Evolutionary conservation across 2,329 filamentous ascomycete genomes (phyloP).

Genomic region (Monilinia laxa): DNA sequence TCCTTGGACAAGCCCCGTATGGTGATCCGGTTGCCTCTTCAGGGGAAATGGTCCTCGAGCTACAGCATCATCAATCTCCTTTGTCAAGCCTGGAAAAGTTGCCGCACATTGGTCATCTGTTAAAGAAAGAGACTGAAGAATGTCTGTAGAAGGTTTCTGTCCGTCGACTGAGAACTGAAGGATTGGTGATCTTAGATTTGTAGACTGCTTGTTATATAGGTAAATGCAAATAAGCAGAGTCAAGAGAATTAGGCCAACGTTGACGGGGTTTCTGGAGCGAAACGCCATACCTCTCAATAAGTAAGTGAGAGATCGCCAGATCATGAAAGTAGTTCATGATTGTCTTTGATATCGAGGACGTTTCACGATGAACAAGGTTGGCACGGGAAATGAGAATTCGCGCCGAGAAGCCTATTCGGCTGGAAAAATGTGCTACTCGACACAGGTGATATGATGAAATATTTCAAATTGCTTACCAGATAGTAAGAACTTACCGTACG

Average conservation of each 20-base stretch:
- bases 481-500: too few species aligned
- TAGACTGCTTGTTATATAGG: not conserved
- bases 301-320: not conserved
- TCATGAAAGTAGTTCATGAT: conserved; percentile 1
- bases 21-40: conserved; percentile 40
- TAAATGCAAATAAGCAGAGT: conserved; percentile 5
- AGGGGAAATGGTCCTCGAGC: conserved; percentile 48
- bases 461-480: too few species aligned
- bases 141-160: not conserved
- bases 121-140: conserved; percentile 36
- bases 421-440: not conserved
- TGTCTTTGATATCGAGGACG: not conserved
- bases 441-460: not conserved
- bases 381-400: conserved; percentile 18
- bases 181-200: not conserved
- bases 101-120: conserved; percentile 46
- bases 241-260: conserved; percentile 2
- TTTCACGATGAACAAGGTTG: conserved; percentile 15
- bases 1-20: conserved; percentile 45
- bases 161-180: not conserved
- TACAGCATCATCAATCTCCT: conserved; percentile 49
- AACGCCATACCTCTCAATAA: conserved; percentile 6
- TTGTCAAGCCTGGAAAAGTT: conserved; percentile 49
- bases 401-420: conserved; percentile 18
- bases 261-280: conserved; percentile 1